Base-by-base conservation (phyloP, 2,329 filamentous ascomycete genomes). In the Blastomyces parvus region DNA sequence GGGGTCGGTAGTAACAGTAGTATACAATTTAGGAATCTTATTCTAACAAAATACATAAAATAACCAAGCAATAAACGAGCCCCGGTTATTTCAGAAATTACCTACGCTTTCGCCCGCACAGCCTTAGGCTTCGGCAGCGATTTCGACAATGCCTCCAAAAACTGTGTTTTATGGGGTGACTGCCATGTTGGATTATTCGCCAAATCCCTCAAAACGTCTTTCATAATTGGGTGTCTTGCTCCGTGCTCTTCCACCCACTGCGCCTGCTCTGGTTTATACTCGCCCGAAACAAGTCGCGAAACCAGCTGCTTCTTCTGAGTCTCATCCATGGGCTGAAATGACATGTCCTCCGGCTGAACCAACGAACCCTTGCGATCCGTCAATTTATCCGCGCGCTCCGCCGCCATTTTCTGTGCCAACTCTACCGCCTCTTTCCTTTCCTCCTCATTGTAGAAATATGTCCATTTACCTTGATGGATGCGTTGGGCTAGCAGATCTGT, bases 121-220 rank as follows among this genome's bases (percentile, higher is more conserved):
- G 19, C 48, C 64, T 65, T 65, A n/a, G 59, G 40, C 33, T 62
- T 52, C 19, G 66, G 66, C 42, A 79, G 65, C 27, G 76, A 68
- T 48, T 71, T 76, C 65, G 75, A 70, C 8, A 79, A 67, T 62
- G 77, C 77, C 48, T 69, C 65, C 64, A 78, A 66, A 60, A 79
- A 76, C 53, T 73, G 68, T 5, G 70, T 69, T 48, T 68, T 71
- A 64, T 78, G 76, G 9, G 70, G 63, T 19, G 69, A 70, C n/a
- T 73, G 71, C 67, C 77, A 79, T 17, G 75, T 78, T 53, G 71
- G 71, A 59, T 79, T 79, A 61, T 76, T 77, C n/a, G 69, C 67
- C 30, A 78, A 69, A 63, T 74, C 75, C 61, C 69, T 73, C 27
- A 71, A 52, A 48, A 78, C 70, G 58, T 74, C 70, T 22, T 67